Percentiles rank a stretch among this genome's conserved stretches.
These are phyloP conservation scores for Pyrenula massariospora DNA, from an alignment of 495 filamentous ascomycete genomes.

Conservation along the genomic window DNA sequence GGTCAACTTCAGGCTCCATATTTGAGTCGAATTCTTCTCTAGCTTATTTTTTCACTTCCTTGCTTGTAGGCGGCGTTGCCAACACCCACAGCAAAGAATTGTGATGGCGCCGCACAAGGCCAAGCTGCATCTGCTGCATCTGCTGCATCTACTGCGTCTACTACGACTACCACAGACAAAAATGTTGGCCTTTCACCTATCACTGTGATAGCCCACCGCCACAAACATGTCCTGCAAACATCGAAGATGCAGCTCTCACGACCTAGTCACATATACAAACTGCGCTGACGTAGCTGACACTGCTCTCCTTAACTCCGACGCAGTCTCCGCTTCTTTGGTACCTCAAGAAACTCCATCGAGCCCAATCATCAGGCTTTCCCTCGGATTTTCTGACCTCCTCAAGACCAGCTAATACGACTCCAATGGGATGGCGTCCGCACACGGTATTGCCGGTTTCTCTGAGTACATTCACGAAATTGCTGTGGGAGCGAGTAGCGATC, in stretches of 20 bases:
- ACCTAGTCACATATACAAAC: constrained; percentile 21
- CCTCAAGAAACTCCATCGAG: constrained; percentile 49
- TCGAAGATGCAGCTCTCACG: neutral
- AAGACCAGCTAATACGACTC: constrained; percentile 80
- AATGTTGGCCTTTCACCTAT: too few species aligned
- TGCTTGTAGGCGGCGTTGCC: too few species aligned
- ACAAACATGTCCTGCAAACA: too few species aligned
- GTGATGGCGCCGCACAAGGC: neutral
- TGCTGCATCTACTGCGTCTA: neutral
- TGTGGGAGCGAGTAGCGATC: constrained; percentile 61
- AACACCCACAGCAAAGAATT: too few species aligned
- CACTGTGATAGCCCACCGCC: too few species aligned
- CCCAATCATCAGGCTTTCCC: constrained; percentile 11
- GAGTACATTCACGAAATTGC: constrained; percentile 55
- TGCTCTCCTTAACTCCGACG: constrained; percentile 61
- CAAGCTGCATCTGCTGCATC: neutral
- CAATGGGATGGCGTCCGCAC: constrained; percentile 91
- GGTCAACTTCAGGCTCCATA: too few species aligned
- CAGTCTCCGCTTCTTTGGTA: constrained; percentile 86
- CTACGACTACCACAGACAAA: too few species aligned
- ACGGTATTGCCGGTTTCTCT: constrained; percentile 78
- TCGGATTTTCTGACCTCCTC: constrained; percentile 40
- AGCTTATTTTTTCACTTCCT: too few species aligned
- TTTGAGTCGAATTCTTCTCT: too few species aligned
- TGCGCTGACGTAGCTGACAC: constrained; percentile 87